Percentiles rank a stretch among this genome's conserved stretches.
phyloP scores from a whole-genome alignment of 139 green algal species.

The Tetraselmis striata region DNA sequence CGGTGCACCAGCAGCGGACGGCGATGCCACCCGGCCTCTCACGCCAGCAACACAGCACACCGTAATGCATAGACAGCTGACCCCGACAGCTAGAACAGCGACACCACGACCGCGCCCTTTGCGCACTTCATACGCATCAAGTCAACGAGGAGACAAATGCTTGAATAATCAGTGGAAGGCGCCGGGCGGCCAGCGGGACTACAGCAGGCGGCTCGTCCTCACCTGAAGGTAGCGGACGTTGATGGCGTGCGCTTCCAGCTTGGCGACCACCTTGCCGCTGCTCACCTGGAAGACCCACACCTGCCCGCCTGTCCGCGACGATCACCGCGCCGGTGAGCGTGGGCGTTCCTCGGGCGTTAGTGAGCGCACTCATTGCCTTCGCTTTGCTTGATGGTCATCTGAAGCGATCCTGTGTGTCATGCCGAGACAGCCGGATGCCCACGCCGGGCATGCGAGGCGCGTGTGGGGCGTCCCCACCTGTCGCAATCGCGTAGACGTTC shows the following conservation, averaged over 20 bases:
- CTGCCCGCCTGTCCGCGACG: background rate
- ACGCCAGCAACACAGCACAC: background rate
- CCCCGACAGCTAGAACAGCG: no score
- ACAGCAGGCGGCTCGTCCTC: background rate
- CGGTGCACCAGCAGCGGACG: background rate
- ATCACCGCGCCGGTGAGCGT: background rate
- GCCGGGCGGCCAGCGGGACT: background rate
- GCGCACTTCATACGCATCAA: background rate
- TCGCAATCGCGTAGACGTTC: conserved; percentile 31
- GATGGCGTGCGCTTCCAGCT: conserved; percentile 28
- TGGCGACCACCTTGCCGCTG: conserved; percentile 35
- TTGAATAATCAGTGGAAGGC: background rate
- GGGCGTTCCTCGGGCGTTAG: background rate
- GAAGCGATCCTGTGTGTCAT: background rate
- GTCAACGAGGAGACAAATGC: background rate
- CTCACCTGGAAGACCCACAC: conserved; percentile 50
- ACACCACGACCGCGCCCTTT: background rate
- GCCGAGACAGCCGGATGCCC: background rate
- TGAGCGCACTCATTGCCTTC: background rate
- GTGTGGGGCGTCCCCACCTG: conserved; percentile 16
- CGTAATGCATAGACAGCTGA: background rate
- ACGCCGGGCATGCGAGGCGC: background rate
- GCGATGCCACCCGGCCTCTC: no score
- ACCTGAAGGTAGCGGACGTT: conserved; percentile 39
- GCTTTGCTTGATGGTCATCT: no score